Base-by-base conservation (phyloP, 371 early-diverging fungal species). In the Mucor circinelloides region DNA sequence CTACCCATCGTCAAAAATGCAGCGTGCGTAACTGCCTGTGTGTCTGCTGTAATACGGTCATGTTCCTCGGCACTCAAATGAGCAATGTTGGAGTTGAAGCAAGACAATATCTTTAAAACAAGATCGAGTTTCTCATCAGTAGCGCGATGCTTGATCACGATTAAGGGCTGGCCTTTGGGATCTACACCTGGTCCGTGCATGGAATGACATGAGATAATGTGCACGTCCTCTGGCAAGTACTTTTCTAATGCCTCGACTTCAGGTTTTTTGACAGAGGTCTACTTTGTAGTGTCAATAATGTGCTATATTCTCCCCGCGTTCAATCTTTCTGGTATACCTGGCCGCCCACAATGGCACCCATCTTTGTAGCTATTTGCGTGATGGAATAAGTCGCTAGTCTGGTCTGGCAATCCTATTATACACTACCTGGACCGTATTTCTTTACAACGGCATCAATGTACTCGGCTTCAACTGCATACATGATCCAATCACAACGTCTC, bases 1-100 rank as follows among this genome's bases (percentile, higher is more conserved):
- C 93, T 93, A 25, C 97, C 98, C 94, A 98, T 93, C 63, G 87
- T 91, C 56, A 96, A 73, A 72, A 97, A 98, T 15, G 97, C 95
- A 57, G 96, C 84, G 73, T 98, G 98, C 2, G 98, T 98, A 13
- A 94, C 96, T 6, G 98, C 97, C 76, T 98, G 98, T 1, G 98
- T 98, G 71, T 98, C 97, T 1, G 98, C 98, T 2, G 98, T 98
- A 55, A 97, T 95, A 42, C 88, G 83, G 73, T 98, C 98, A 67
- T 98, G 98, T 65, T 97, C 95, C 68, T 91, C 80, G 57, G 86
- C 89, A 31, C 86, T 83, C 67, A 97, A 70, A 69, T 90, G 84
- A 1, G 95, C 94, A 52, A 95, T 83, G 48, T 94, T 84, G 5
- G 95, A 93, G 64, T 91, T 85, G 19, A 97, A 87, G 52, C 91